phyloP scores from a whole-genome alignment of 805 yeast genomes.

The Metschnikowia hibisci region DNA sequence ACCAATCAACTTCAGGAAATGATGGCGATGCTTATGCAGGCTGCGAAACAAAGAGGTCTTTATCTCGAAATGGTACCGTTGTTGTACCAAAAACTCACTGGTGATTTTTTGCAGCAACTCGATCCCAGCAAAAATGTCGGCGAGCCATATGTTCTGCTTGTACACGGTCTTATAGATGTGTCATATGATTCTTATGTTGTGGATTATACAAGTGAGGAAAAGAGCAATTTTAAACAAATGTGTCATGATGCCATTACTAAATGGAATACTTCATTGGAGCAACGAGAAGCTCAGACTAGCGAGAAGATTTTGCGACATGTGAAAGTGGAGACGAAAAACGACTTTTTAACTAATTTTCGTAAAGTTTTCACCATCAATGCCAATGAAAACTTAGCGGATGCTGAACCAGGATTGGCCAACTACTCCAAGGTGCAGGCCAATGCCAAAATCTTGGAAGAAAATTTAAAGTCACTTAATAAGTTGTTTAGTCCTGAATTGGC shows the following conservation, averaged over 20 bases:
- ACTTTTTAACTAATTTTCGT: slow-evolving; percentile 59
- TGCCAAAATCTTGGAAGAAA: slow-evolving; percentile 69
- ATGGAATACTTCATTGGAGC: slow-evolving; percentile 36
- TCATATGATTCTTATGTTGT: slow-evolving; percentile 38
- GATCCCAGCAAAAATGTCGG: slow-evolving; percentile 35
- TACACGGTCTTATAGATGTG: slow-evolving; percentile 39
- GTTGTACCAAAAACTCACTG: slow-evolving; percentile 30
- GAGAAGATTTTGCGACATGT: slow-evolving; percentile 48
- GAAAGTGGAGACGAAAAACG: slow-evolving; percentile 47
- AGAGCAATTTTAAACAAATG: slow-evolving; percentile 23
- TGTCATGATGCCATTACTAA: slow-evolving; percentile 24
- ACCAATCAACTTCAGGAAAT: slow-evolving; percentile 37
- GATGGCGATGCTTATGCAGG: slow-evolving; percentile 24
- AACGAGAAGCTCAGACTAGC: slow-evolving; percentile 47
- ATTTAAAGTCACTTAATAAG: slow-evolving; percentile 69
- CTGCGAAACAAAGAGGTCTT: slow-evolving; percentile 24
- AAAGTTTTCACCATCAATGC: slow-evolving; percentile 47
- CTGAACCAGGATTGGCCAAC: slow-evolving; percentile 16
- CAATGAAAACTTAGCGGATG: slow-evolving; percentile 1
- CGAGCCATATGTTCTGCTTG: slow-evolving; percentile 27
- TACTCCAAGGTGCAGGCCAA: slow-evolving; percentile 74
- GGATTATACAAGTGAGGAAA: slow-evolving; percentile 39
- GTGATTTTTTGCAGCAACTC: slow-evolving; percentile 25
- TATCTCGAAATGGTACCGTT: slow-evolving; percentile 39
- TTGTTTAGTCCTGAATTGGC: slow-evolving; percentile 80